Conservation (phyloP, 1,284 basidiomycete species). For the Sporisorium reilianum region DNA sequence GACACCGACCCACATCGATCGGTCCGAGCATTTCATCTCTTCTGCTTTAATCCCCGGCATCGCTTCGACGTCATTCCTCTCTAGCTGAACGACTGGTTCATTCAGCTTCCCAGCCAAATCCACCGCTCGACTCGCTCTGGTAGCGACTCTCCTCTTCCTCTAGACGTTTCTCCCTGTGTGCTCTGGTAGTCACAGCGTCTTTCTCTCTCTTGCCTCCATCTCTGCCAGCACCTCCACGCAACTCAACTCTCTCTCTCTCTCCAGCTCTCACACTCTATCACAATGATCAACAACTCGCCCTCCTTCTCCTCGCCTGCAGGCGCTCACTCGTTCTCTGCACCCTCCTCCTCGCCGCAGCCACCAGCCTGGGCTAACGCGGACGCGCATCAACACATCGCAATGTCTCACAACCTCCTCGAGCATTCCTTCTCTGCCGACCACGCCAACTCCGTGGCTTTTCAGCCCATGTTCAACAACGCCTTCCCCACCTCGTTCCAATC, state of each 20-base stretch:
- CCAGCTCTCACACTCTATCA: background rate
- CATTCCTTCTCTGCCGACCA: slow-evolving; percentile 25
- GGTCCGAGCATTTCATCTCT: slow-evolving; percentile 9
- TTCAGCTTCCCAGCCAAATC: slow-evolving; percentile 13
- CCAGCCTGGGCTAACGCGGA: slow-evolving; percentile 20
- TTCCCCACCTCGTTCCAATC: slow-evolving; percentile 21
- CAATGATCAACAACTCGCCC: slow-evolving; percentile 35
- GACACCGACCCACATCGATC: background rate
- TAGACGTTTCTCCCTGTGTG: slow-evolving; percentile 11
- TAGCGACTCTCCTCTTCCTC: slow-evolving; percentile 5
- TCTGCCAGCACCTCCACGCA: background rate
- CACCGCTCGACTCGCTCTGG: slow-evolving; percentile 26
- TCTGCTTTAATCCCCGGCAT: slow-evolving; percentile 20
- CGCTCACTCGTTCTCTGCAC: slow-evolving; percentile 24
- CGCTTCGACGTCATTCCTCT: slow-evolving; percentile 16
- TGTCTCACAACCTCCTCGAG: slow-evolving; percentile 19
- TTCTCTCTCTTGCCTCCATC: background rate
- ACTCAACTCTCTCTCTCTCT: background rate
- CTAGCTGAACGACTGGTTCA: slow-evolving; percentile 38
- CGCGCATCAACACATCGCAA: slow-evolving; percentile 13
- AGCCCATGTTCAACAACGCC: slow-evolving; percentile 18
- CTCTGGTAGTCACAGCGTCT: slow-evolving; percentile 36
- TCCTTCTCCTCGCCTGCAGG: slow-evolving; percentile 22
- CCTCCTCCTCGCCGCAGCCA: slow-evolving; percentile 31
- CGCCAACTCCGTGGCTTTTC: slow-evolving; percentile 16